Base-by-base conservation (phyloP, 148 eudicot species). In the Rhododendron williamsianum region DNA sequence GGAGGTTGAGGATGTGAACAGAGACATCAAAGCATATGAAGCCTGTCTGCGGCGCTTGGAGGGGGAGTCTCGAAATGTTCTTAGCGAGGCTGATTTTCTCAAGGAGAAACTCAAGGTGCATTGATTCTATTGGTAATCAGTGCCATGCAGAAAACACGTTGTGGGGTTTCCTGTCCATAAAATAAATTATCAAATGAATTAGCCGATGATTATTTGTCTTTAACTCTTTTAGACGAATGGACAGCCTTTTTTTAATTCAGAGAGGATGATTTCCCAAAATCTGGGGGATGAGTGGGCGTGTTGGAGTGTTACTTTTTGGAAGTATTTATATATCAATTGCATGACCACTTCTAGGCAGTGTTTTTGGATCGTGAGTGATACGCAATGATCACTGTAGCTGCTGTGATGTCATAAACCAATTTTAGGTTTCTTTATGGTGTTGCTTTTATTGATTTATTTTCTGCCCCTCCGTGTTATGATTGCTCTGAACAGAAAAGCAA, bases 1-100 rank as follows among this genome's bases (percentile, higher is more conserved):
- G 92, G 98, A 97, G 93, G 93, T 97, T 86, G 99, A 97, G 90
- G 99, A 97, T 87, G 96, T 95, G 58, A 90, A 93, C 88, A 88
- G 89, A 86, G 99, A 97, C 88, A 92, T 95, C 25, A 87, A 92
- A 91, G 96, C 96, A 45, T 97, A 97, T 90, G 99, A 95, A 86
- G 95, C 91, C 49, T 95, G 96, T 88, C 96, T 95, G 87, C 95
- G 95, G 82, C 93, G 91, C 19, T 90, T 95, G 93, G 98, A 97
- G 76, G 94, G 95, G 87, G 98, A 97, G 85, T 81, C 94, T 51
- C 93, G 89, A 46, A 92, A 89, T 85, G 92, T 94, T 83, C 98
- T 97, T 84, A 92, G 92, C n/a, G 98, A 94, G 90, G 90, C 98
- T 85, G 99, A 97, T 87, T 95, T 97, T 88, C 92, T 95, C 43